These are phyloP conservation scores for Alternaria viburni DNA, from an alignment of 2,329 filamentous ascomycete species.

Conservation along the genomic window DNA sequence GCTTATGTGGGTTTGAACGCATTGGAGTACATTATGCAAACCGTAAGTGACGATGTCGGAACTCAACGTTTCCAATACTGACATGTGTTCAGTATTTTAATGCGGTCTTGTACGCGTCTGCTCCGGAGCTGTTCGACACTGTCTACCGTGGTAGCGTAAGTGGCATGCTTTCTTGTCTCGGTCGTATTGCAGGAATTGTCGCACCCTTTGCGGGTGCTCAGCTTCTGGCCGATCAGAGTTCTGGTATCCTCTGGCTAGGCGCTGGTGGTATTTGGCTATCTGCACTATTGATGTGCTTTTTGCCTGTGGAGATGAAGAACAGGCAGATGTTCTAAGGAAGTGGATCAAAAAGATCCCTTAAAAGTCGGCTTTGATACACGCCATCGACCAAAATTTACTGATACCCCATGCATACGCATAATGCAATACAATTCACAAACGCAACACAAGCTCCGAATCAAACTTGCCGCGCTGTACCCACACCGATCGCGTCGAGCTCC, in stretches of 20 bases:
- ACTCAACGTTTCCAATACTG: not conserved
- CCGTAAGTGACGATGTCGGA: conserved; percentile 13
- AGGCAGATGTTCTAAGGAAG: conserved; percentile 37
- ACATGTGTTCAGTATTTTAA: conserved; percentile 31
- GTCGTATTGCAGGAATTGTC: conserved; percentile 36
- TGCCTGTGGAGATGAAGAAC: conserved; percentile 40
- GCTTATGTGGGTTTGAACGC: conserved; percentile 38
- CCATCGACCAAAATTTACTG: not conserved
- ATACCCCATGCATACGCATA: not conserved
- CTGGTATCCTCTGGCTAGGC: conserved; percentile 38
- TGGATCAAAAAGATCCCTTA: not conserved
- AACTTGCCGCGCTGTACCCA: not conserved
- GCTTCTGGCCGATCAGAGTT: conserved; percentile 25
- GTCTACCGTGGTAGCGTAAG: conserved; percentile 39
- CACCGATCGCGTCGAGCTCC: not conserved
- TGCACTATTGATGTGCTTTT: conserved; percentile 35
- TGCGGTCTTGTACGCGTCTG: conserved; percentile 38
- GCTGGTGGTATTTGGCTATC: conserved; percentile 40
- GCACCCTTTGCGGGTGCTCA: conserved; percentile 38
- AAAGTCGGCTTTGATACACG: not conserved
- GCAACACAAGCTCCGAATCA: not conserved
- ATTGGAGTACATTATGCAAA: conserved; percentile 43
- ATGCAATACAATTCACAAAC: not conserved
- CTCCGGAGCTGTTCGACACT: conserved; percentile 38
- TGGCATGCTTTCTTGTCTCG: conserved; percentile 38